Percentiles rank a stretch among this genome's conserved stretches.
These are phyloP conservation scores for Benincasa hispida DNA, from an alignment of 306 rosid species.

Conservation along the genomic window DNA sequence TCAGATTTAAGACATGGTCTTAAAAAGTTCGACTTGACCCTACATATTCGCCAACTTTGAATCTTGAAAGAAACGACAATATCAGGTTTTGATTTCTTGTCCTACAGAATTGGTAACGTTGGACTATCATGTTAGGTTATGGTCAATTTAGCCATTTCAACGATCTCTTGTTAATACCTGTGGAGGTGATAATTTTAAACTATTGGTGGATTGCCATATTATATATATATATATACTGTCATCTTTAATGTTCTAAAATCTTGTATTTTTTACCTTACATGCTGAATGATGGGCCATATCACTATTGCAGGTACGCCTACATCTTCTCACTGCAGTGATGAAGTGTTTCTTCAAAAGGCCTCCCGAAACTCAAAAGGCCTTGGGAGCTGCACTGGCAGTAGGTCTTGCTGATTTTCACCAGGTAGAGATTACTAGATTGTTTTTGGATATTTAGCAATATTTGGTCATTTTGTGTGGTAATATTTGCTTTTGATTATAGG, in stretches of 20 bases:
- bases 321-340: constrained; percentile 96
- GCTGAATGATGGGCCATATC: constrained; percentile 18
- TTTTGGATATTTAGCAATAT: background rate
- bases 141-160: background rate
- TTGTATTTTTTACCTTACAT: background rate
- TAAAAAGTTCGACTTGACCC: background rate
- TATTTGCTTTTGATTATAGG: constrained; percentile 56
- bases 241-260: background rate
- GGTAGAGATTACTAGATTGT: constrained; percentile 28
- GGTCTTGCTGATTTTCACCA: constrained; percentile 94
- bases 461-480: background rate
- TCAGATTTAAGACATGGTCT: background rate
- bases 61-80: background rate
- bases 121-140: background rate
- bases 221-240: background rate
- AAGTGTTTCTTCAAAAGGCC: constrained; percentile 98
- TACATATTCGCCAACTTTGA: background rate
- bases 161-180: background rate
- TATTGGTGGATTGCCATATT: background rate
- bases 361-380: constrained; percentile 82
- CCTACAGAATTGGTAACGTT: background rate
- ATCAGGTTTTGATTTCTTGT: too few species aligned
- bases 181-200: background rate
- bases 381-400: constrained; percentile 95
- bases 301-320: constrained; percentile 79